A percentile compares a stretch with the other conserved stretches of the same genome.
These are phyloP conservation scores for Aurifilum marmelostoma DNA, from an alignment of 2,329 filamentous ascomycete species.

Conservation along the genomic window DNA sequence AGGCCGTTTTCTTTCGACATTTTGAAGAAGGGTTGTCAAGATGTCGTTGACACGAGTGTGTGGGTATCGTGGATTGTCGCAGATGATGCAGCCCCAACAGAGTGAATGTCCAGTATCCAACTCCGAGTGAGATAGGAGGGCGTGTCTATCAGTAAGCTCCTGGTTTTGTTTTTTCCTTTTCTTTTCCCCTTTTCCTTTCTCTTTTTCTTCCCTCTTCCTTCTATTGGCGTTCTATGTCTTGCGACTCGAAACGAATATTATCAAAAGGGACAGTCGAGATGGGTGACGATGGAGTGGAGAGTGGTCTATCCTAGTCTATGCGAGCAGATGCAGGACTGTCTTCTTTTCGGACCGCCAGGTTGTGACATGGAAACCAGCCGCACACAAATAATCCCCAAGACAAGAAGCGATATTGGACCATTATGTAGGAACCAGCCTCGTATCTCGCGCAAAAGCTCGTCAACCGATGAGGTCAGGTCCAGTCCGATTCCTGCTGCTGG, in stretches of 20 bases:
- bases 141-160: neutral
- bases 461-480: constrained; percentile 12
- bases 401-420: neutral
- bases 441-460: neutral
- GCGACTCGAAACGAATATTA: neutral
- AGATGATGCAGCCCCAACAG: neutral
- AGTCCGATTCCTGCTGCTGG: neutral
- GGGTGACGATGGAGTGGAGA: neutral
- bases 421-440: neutral
- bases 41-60: neutral
- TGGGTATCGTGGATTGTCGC: neutral
- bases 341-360: neutral
- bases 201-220: neutral
- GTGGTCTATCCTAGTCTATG: neutral
- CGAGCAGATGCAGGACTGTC: neutral
- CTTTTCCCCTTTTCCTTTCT: neutral
- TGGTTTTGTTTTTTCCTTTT: neutral
- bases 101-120: too few species aligned
- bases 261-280: neutral
- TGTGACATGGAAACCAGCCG: neutral
- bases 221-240: neutral
- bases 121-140: neutral
- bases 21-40: neutral
- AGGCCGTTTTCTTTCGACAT: constrained; percentile 36
- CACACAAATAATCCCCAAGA: neutral